These are phyloP conservation scores for Cutaneotrichosporon mucoides DNA, from an alignment of 1,284 basidiomycete genomes.

Conservation along the genomic window DNA sequence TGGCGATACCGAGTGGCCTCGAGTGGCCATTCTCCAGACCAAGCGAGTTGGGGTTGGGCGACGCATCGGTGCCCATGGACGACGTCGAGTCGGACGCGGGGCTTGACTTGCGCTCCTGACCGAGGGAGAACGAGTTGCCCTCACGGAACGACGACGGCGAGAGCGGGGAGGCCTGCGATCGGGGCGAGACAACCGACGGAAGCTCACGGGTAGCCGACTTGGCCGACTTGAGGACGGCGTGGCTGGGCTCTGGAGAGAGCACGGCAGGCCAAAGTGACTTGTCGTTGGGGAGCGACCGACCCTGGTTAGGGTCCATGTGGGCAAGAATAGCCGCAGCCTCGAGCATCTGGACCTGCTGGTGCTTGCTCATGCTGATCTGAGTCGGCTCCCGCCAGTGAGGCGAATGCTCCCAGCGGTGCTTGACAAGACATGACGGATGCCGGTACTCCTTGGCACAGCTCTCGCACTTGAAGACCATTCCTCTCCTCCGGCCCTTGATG, in stretches of 20 bases:
- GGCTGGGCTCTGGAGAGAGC: conserved; percentile 50
- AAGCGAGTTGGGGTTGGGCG: conserved; percentile 14
- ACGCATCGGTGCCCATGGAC: conserved; percentile 28
- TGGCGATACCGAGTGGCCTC: conserved; percentile 15
- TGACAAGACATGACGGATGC: conserved; percentile 90
- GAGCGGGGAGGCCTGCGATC: conserved; percentile 30
- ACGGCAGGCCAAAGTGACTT: conserved; percentile 66
- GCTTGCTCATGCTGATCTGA: conserved; percentile 90
- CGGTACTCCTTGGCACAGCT: conserved; percentile 90
- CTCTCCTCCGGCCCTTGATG: conserved; percentile 60
- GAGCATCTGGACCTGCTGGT: conserved; percentile 95
- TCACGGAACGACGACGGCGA: conserved; percentile 40
- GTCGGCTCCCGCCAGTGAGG: conserved; percentile 96
- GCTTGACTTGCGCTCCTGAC: conserved; percentile 34
- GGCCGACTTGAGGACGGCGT: conserved; percentile 21
- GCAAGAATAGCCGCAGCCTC: conserved; percentile 95
- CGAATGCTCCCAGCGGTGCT: conserved; percentile 96
- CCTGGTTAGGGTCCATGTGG: conserved; percentile 62
- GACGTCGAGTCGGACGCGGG: conserved; percentile 44
- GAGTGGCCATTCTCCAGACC: conserved; percentile 6
- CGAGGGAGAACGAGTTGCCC: conserved; percentile 14
- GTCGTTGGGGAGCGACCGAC: conserved; percentile 83
- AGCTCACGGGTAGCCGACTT: conserved; percentile 36
- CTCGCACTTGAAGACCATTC: conserved; percentile 85
- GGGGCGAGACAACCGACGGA: conserved; percentile 40